Base-by-base conservation (phyloP, 768 basidiomycete genomes). In the Rhodotorula graminis region DNA sequence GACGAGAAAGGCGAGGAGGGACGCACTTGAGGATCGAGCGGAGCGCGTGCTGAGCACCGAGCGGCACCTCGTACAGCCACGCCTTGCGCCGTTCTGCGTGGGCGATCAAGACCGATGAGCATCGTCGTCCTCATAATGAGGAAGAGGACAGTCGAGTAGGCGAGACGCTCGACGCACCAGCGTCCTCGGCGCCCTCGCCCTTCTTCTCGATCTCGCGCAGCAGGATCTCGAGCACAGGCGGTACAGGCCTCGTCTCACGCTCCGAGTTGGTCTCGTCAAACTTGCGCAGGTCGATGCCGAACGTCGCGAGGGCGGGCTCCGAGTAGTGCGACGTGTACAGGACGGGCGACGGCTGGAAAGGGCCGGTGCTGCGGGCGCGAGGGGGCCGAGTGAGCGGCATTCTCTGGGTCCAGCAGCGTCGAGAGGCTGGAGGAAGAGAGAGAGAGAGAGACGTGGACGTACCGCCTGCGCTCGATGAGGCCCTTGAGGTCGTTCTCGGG, bases 51-150 rank as follows among this genome's bases (percentile, higher is more conserved):
- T 90, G 86, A 37, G 87, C 87, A 3, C 87, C 84, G 12, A 98
- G 85, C 2, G 93, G 93, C 7, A 65, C 90, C 77, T 97, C 92
- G 81, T 96, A 98, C 65, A 97, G 91, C 94, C 94, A 97, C 8
- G 89, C 83, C 82, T 89, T 92, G 70, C 94, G 88, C 79, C 87
- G 89, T 80, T 94, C 93, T 88, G 79, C 9, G 25, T 2, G 19
- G 5, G 27, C 8, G 33, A 3, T 11, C 31, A 16, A 37, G 23
- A 19, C 0, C 29, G n/a, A 27, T 16, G 4, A 29, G 31, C 16
- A 50, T 40, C 16, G 21, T 42, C 33, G 10, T 15, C 29, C 42
- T 40, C 37, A 21, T 12, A 25, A 14, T 3, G 19, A 50, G 7
- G 49, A 50, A 23, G 6, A 25, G 15, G 3, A 16, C 46, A 3